Percentiles rank a stretch among this genome's conserved stretches.
These are phyloP conservation scores for Blastobotrys mokoenaii DNA, from an alignment of 805 yeast genomes.

Conservation along the genomic window DNA sequence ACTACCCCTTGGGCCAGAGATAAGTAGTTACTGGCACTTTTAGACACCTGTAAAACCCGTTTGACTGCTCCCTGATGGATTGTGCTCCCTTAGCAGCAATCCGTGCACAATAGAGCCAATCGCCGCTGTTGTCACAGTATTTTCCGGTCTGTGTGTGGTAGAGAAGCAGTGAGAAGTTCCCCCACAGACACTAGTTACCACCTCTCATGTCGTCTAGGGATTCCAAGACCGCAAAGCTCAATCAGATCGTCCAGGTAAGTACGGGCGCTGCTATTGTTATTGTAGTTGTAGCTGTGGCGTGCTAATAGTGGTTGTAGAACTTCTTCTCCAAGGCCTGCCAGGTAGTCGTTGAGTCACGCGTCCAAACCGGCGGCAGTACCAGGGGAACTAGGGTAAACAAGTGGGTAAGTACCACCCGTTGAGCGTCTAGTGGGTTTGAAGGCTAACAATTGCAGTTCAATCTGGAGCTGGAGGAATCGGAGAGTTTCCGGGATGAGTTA, in stretches of 20 bases:
- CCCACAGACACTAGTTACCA: too few species aligned
- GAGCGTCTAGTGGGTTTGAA: neutral
- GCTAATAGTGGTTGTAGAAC: slow-evolving; percentile 29
- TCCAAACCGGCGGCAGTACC: slow-evolving; percentile 13
- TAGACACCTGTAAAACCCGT: too few species aligned
- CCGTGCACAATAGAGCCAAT: too few species aligned
- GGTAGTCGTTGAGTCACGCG: slow-evolving; percentile 28
- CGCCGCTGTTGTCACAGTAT: too few species aligned
- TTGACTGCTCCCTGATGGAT: too few species aligned
- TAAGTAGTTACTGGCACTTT: too few species aligned
- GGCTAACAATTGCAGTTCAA: slow-evolving; percentile 31
- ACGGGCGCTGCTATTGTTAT: neutral
- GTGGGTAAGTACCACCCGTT: slow-evolving; percentile 1
- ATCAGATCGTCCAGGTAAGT: slow-evolving; percentile 19
- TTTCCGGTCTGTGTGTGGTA: too few species aligned
- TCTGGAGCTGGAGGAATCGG: slow-evolving; percentile 32
- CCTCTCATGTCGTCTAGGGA: neutral
- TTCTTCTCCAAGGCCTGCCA: slow-evolving; percentile 33
- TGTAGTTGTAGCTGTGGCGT: neutral
- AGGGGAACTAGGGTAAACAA: slow-evolving; percentile 19
- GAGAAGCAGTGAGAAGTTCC: too few species aligned
- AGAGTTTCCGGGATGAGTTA: slow-evolving; percentile 45
- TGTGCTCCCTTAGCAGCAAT: too few species aligned
- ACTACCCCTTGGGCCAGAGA: too few species aligned
- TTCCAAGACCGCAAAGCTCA: slow-evolving; percentile 11